These are phyloP conservation scores for Clitoria ternatea DNA, from an alignment of 306 rosid species.

Conservation along the genomic window DNA sequence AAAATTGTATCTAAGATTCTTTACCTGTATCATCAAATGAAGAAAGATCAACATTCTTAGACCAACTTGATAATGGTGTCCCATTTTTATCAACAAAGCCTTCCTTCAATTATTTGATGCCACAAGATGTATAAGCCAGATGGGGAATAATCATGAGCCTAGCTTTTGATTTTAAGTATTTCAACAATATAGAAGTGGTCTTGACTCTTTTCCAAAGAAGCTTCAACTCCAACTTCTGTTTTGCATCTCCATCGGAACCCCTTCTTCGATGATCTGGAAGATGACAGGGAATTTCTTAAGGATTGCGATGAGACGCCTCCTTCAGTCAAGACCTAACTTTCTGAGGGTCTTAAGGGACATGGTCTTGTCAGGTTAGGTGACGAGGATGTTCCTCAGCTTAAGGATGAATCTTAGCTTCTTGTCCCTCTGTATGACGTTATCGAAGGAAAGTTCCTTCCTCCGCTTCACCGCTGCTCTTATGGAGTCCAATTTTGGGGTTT, in stretches of 20 bases:
- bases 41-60: slow-evolving; percentile 58
- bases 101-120: slow-evolving; percentile 72
- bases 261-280: too few relatives aligned
- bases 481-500: too few relatives aligned
- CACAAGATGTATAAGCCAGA: slow-evolving; percentile 66
- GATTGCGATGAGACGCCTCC: too few relatives aligned
- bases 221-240: slow-evolving; percentile 55
- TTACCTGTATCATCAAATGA: slow-evolving; percentile 55
- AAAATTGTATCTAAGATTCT: slow-evolving; percentile 47
- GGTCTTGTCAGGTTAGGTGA: too few relatives aligned
- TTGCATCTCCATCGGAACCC: slow-evolving; percentile 55
- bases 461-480: too few relatives aligned
- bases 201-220: slow-evolving; percentile 85
- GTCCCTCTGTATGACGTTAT: too few relatives aligned
- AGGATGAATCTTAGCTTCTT: too few relatives aligned
- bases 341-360: too few relatives aligned
- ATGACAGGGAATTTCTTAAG: too few relatives aligned
- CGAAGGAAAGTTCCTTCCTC: too few relatives aligned
- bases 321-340: too few relatives aligned
- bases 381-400: too few relatives aligned
- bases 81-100: slow-evolving; percentile 76
- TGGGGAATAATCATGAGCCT: slow-evolving; percentile 70
- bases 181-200: slow-evolving; percentile 55
- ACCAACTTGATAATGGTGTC: slow-evolving; percentile 67
- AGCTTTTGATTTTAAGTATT: slow-evolving; percentile 80